Evolutionary conservation across 2,329 filamentous ascomycete genomes (phyloP).

Genomic region (Cercospora janseana): DNA sequence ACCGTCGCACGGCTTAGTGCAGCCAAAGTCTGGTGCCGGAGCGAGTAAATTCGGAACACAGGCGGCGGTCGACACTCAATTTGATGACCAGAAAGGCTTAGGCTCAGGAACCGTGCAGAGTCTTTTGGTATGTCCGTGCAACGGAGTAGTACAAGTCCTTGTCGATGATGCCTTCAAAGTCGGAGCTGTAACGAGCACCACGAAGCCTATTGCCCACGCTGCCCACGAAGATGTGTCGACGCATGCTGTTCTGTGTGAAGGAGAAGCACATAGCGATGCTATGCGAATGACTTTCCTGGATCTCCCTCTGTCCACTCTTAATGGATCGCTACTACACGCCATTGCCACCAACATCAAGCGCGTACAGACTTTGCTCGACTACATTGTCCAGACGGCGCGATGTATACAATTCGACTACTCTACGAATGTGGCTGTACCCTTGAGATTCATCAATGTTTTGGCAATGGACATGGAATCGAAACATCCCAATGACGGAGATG

Average conservation of each 20-base stretch:
- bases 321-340: conserved; percentile 68
- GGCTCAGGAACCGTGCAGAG: conserved; percentile 23
- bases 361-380: conserved; percentile 80
- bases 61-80: conserved; percentile 29
- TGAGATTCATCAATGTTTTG: conserved; percentile 43
- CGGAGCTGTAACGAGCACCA: conserved; percentile 25
- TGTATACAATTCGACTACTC: conserved; percentile 83
- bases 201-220: conserved; percentile 52
- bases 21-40: conserved; percentile 25
- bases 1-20: conserved; percentile 51
- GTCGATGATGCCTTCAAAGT: conserved; percentile 35
- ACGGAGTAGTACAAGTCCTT: conserved; percentile 28
- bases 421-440: conserved; percentile 67
- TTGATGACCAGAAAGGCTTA: conserved; percentile 23
- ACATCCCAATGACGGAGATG: conserved; percentile 53
- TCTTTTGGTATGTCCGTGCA: conserved; percentile 25
- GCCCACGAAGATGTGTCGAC: conserved; percentile 74
- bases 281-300: conserved; percentile 25
- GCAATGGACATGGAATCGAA: conserved; percentile 71
- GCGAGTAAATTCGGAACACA: conserved; percentile 33
- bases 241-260: conserved; percentile 61
- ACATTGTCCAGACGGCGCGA: conserved; percentile 74
- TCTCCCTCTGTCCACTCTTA: conserved; percentile 31
- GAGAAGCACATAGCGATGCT: conserved; percentile 8
- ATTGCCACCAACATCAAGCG: conserved; percentile 81